phyloP scores from a whole-genome alignment of 192 early-diverging fungal genomes.

The Lunasporangiospora selenospora region DNA sequence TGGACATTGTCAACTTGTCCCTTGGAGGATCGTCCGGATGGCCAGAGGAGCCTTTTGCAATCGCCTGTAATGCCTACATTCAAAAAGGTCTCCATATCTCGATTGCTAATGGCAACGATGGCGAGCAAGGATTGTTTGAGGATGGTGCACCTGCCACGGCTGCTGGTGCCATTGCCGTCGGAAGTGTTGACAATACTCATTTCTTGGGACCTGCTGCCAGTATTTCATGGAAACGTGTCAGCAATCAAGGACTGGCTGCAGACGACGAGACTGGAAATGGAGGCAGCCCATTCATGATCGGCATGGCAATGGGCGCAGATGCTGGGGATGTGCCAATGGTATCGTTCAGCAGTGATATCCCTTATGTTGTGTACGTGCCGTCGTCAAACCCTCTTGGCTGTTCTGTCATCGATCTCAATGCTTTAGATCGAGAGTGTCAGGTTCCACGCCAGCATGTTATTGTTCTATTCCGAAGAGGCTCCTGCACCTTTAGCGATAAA shows the following conservation, averaged over 20 bases:
- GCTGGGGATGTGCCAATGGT: conserved; percentile 6
- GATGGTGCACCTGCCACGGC: conserved; percentile 31
- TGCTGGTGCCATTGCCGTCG: conserved; percentile 58
- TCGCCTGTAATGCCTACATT: conserved; percentile 61
- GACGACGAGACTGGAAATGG: neutral
- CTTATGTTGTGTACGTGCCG: conserved; percentile 17
- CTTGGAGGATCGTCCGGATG: conserved; percentile 70
- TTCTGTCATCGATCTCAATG: conserved; percentile 51
- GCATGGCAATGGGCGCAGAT: conserved; percentile 26
- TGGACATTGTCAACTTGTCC: conserved; percentile 87
- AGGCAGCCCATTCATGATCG: neutral
- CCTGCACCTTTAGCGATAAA: conserved; percentile 73
- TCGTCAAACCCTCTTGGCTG: conserved; percentile 10
- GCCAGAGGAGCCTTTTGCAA: conserved; percentile 64
- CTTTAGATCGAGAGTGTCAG: conserved; percentile 42
- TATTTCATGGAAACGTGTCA: conserved; percentile 3
- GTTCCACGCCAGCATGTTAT: conserved; percentile 51
- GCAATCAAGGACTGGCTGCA: neutral
- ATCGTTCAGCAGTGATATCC: conserved; percentile 11
- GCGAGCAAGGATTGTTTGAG: conserved; percentile 54
- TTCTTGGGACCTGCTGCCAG: conserved; percentile 28
- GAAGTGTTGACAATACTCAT: conserved; percentile 44
- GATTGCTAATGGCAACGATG: conserved; percentile 72
- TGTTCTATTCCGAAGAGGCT: conserved; percentile 73
- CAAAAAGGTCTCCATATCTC: conserved; percentile 57